phyloP scores from a whole-genome alignment of 768 basidiomycete genomes.

The Auricularia cornea region DNA sequence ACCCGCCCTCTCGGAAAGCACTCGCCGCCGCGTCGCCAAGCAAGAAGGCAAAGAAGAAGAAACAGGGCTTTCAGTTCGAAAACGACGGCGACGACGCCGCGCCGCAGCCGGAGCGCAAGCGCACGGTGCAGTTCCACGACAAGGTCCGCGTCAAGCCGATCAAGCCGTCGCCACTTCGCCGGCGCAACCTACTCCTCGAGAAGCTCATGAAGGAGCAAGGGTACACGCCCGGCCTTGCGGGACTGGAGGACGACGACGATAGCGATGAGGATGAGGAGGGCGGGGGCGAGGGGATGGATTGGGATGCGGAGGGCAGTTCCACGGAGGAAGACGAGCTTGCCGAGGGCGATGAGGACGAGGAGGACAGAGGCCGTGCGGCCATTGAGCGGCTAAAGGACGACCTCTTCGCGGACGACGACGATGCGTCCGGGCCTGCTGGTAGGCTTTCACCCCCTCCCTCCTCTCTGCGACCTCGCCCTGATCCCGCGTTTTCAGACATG shows the following conservation, averaged over 20 bases:
- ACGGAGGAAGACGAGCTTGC: slow-evolving; percentile 18
- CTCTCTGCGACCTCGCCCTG: background rate
- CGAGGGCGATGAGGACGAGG: slow-evolving; percentile 23
- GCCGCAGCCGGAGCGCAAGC: slow-evolving; percentile 10
- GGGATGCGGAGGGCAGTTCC: too few relatives aligned
- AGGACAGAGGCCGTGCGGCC: slow-evolving; percentile 32
- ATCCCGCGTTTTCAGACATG: slow-evolving; percentile 34
- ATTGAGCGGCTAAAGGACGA: slow-evolving; percentile 70
- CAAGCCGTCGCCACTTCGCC: slow-evolving; percentile 39
- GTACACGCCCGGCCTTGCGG: too few relatives aligned
- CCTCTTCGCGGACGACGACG: slow-evolving; percentile 68
- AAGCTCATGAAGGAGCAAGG: slow-evolving; percentile 13
- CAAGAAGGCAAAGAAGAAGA: slow-evolving; percentile 2
- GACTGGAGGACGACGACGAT: slow-evolving; percentile 15
- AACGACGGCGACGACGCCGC: background rate
- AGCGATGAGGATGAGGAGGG: slow-evolving; percentile 17
- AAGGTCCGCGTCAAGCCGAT: slow-evolving; percentile 77
- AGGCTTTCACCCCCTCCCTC: background rate
- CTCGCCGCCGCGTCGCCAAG: slow-evolving; percentile 13
- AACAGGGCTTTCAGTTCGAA: background rate
- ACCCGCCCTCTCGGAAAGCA: slow-evolving; percentile 37
- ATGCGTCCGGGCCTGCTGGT: slow-evolving; percentile 21
- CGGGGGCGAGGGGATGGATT: slow-evolving; percentile 14
- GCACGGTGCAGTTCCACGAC: slow-evolving; percentile 71
- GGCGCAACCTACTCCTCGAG: background rate